These are phyloP conservation scores for Pisolithus albus DNA, from an alignment of 768 basidiomycete species.

Conservation along the genomic window DNA sequence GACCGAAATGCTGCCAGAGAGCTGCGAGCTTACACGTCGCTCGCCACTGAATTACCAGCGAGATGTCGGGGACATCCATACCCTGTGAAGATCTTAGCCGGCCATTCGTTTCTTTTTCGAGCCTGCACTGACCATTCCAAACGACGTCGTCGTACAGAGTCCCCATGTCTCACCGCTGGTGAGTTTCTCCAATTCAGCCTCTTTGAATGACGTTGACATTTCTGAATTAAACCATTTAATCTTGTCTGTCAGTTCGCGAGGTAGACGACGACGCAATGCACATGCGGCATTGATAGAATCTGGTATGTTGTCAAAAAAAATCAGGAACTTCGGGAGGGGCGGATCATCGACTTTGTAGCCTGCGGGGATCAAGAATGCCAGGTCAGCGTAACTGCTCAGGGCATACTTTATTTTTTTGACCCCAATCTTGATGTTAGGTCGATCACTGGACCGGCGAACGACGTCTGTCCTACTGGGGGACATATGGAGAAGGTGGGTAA, in stretches of 20 bases:
- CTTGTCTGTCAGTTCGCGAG: conserved; percentile 8
- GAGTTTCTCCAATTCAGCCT: conserved; percentile 12
- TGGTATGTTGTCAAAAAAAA: no score
- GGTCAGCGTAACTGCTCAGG: no score
- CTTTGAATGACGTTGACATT: conserved; percentile 10
- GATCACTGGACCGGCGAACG: no score
- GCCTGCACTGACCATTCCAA: conserved; percentile 27
- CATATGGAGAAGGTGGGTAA: no score
- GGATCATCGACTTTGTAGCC: not conserved
- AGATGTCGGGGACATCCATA: conserved; percentile 29
- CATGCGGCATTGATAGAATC: not conserved
- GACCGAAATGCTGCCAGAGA: no score
- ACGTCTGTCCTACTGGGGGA: no score
- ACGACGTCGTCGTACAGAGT: conserved; percentile 25
- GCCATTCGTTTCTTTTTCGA: no score
- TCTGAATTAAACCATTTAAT: conserved; percentile 20
- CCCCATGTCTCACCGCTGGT: conserved; percentile 9
- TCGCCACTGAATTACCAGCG: conserved; percentile 30
- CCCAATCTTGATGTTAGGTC: no score
- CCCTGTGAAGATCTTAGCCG: conserved; percentile 19
- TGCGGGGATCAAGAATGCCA: no score
- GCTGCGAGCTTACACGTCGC: conserved; percentile 9
- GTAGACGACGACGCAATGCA: conserved; percentile 8
- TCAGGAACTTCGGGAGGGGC: not conserved
- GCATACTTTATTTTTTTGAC: no score